These are phyloP conservation scores for Neofusicoccum kwambonambiense DNA, from an alignment of 2,329 filamentous ascomycete species.

Conservation along the genomic window DNA sequence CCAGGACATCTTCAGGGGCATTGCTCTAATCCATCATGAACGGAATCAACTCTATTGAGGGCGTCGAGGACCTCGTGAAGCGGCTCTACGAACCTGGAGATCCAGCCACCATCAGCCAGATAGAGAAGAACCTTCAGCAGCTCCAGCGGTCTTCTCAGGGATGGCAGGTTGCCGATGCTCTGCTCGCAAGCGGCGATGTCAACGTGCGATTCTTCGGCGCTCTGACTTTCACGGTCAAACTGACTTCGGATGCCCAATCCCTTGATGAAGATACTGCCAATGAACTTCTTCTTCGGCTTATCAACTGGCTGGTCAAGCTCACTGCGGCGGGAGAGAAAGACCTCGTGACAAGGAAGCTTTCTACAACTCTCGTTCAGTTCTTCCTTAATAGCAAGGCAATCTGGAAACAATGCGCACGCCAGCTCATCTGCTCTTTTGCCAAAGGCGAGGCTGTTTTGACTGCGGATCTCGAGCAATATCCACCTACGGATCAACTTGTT, in stretches of 20 bases:
- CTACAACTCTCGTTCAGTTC: constrained; percentile 73
- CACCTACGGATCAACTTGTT: constrained; percentile 47
- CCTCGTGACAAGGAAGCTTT: constrained; percentile 71
- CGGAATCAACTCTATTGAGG: constrained; percentile 23
- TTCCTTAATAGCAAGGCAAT: constrained; percentile 68
- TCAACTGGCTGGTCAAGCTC: constrained; percentile 58
- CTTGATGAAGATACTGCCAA: constrained; percentile 35
- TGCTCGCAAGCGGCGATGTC: constrained; percentile 67
- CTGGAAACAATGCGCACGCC: constrained; percentile 66
- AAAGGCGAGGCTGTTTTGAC: constrained; percentile 48
- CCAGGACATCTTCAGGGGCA: no score
- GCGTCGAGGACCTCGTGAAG: constrained; percentile 48
- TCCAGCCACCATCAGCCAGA: constrained; percentile 47
- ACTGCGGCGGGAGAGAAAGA: constrained; percentile 11
- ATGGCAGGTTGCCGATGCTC: constrained; percentile 79
- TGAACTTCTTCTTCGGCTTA: constrained; percentile 46
- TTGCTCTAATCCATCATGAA: neutral
- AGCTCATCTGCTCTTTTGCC: constrained; percentile 61
- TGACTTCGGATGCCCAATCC: constrained; percentile 55
- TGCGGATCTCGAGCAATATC: constrained; percentile 47
- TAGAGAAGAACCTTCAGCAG: constrained; percentile 73
- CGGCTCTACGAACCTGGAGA: constrained; percentile 51
- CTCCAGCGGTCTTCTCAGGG: constrained; percentile 78
- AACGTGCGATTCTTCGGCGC: constrained; percentile 90
- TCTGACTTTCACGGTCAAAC: constrained; percentile 87